A percentile compares a stretch with the other conserved stretches of the same genome.
phyloP scores from a whole-genome alignment of 1,284 basidiomycete species.

The Cryptococcus sp. region DNA sequence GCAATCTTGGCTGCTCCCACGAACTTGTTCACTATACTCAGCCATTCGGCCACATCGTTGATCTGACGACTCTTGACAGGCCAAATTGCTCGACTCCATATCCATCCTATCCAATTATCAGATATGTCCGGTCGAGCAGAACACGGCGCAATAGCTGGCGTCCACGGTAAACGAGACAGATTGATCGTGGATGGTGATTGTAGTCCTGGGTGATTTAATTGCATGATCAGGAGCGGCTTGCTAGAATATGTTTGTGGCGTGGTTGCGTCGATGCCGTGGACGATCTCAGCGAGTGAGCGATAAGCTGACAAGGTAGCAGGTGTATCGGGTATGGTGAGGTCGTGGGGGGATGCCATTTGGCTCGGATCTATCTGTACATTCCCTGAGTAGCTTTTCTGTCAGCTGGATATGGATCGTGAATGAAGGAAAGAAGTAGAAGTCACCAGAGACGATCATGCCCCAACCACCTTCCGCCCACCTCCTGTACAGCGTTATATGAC shows the following conservation, averaged over 20 bases:
- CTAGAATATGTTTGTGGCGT: constrained; percentile 5
- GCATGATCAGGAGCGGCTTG: constrained; percentile 60
- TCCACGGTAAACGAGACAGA: constrained; percentile 38
- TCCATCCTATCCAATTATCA: constrained; percentile 50
- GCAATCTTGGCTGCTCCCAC: constrained; percentile 70
- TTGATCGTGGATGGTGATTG: constrained; percentile 65
- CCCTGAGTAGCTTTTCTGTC: constrained; percentile 51
- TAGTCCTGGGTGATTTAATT: constrained; percentile 82
- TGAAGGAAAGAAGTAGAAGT: constrained; percentile 6
- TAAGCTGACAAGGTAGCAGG: constrained; percentile 58
- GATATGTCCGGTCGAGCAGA: constrained; percentile 57
- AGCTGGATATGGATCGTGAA: background rate
- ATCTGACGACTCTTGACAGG: constrained; percentile 61
- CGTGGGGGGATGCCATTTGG: constrained; percentile 79
- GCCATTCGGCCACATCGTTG: constrained; percentile 61
- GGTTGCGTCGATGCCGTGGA: constrained; percentile 36
- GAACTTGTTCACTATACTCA: constrained; percentile 65
- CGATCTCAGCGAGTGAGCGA: constrained; percentile 58
- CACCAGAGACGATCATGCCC: constrained; percentile 84
- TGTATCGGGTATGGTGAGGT: constrained; percentile 65
- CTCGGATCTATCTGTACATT: constrained; percentile 74
- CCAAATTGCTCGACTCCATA: constrained; percentile 62
- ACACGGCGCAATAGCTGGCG: constrained; percentile 71
- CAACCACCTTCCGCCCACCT: constrained; percentile 75
- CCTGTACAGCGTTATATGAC: constrained; percentile 69